phyloP scores from a whole-genome alignment of 2,329 filamentous ascomycete species.

The Piedraia hortae region DNA sequence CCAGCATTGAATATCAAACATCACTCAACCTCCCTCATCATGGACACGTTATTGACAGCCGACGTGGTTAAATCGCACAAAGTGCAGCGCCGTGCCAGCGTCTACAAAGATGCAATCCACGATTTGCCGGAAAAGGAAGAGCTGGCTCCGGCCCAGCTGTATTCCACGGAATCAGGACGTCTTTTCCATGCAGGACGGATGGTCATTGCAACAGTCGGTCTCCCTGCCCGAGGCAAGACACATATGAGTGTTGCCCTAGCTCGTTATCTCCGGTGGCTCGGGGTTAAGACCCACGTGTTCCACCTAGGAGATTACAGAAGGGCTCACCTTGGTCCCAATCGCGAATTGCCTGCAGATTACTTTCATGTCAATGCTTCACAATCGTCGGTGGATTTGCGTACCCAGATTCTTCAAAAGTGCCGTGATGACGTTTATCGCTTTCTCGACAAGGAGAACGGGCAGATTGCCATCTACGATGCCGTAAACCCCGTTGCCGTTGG shows the following conservation, averaged over 20 bases:
- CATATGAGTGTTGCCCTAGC: constrained; percentile 91
- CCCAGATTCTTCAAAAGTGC: constrained; percentile 94
- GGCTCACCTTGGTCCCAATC: constrained; percentile 59
- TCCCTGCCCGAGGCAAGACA: constrained; percentile 89
- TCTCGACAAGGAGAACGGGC: constrained; percentile 87
- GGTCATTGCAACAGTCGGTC: constrained; percentile 85
- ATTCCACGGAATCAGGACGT: constrained; percentile 90
- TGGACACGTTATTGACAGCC: constrained; percentile 48
- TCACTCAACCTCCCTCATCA: constrained; percentile 11
- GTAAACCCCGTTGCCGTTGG: constrained; percentile 76
- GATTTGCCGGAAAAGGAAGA: constrained; percentile 61
- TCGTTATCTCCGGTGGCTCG: constrained; percentile 84
- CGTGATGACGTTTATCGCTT: constrained; percentile 92
- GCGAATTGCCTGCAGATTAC: constrained; percentile 81
- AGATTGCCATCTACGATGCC: constrained; percentile 94
- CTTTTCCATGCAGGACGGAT: constrained; percentile 94
- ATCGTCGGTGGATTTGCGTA: constrained; percentile 69
- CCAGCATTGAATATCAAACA: no score
- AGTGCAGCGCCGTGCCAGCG: constrained; percentile 78
- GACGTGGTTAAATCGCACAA: constrained; percentile 77
- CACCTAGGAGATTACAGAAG: constrained; percentile 90
- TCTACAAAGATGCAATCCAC: constrained; percentile 91
- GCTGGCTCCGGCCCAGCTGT: constrained; percentile 83
- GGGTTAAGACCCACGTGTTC: constrained; percentile 93
- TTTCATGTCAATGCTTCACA: constrained; percentile 91